Percentiles rank a stretch among this genome's conserved stretches.
These are phyloP conservation scores for Aureobasidium sp. DNA, from an alignment of 2,329 filamentous ascomycete genomes.

Conservation along the genomic window DNA sequence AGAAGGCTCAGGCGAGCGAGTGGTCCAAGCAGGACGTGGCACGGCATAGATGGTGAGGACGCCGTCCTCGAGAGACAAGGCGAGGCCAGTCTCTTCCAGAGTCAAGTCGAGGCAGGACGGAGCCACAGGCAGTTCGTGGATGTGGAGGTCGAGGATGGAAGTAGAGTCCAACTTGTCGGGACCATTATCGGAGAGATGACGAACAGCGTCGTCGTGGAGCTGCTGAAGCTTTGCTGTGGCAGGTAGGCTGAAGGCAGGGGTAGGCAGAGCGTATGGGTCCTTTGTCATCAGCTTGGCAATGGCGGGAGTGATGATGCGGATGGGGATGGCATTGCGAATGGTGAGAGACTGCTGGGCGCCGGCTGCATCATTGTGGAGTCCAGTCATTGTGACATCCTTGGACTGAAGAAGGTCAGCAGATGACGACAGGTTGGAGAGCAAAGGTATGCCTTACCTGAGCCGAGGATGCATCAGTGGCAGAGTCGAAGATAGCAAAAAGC, in stretches of 20 bases:
- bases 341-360: not conserved
- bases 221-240: slow-evolving; percentile 19
- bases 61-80: slow-evolving; percentile 19
- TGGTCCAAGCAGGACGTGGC: slow-evolving; percentile 14
- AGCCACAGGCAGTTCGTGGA: slow-evolving; percentile 24
- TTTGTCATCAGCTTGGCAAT: slow-evolving; percentile 15
- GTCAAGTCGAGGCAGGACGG: slow-evolving; percentile 18
- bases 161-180: slow-evolving; percentile 11
- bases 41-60: slow-evolving; percentile 25
- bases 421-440: too few species aligned
- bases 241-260: slow-evolving; percentile 17
- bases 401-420: not conserved
- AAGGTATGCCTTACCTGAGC: not conserved
- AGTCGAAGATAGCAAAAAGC: slow-evolving; percentile 20
- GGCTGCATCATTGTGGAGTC: not conserved
- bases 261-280: slow-evolving; percentile 13
- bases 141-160: slow-evolving; percentile 24
- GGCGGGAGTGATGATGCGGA: slow-evolving; percentile 26
- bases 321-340: slow-evolving; percentile 12
- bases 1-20: not conserved
- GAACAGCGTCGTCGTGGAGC: slow-evolving; percentile 20
- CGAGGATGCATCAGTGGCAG: not conserved
- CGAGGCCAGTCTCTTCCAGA: slow-evolving; percentile 18
- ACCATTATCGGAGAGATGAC: slow-evolving; percentile 20
- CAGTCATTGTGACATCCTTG: not conserved